Evolutionary conservation across 345 rosid genomes (phyloP), one percentile per base, ranked within the genome.

Genomic region (Cardamine resedifolia): DNA sequence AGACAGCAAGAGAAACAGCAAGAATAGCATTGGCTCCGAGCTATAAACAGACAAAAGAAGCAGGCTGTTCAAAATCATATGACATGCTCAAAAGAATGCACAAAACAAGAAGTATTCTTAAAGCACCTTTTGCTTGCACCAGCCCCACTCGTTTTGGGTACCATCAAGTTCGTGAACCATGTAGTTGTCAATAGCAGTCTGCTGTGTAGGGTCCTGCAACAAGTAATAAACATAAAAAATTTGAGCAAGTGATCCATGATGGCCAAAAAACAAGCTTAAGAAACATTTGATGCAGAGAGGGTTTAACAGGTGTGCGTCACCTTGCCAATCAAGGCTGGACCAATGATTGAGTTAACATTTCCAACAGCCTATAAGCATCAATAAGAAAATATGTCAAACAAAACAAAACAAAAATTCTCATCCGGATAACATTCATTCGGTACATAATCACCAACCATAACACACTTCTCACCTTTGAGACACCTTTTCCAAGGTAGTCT

Each of bases 101-200:
- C 7, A 47, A 47, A 64, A 65, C 20, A 70, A 24, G 7, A 38
- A 71, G 41, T 20, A 5, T 6, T 49, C 44, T 34, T 3, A 6
- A 47, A 12, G 39, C 59, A 94, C 98, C 97, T 94, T 94, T 45
- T 91, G 93, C 67, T 94, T 94, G 86, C 98, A 91, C 97, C 98
- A 94, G 41, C 98, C 97, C 97, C 97, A 94, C 73, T 94, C 98
- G 1, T 89, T 94, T 20, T 86, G 90, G 44, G 98, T 94, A 47
- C 98, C 97, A 57, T 94, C 98, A 63, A 94, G 91, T 52, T 89
- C 81, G 47, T 88, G 97, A 55, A 91, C 98, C 97, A 94, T 91
- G 82, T 77, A 83, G 66, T 88, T 86, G 51, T 94, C 98, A 75
- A 94, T 88, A 38, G 81, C 92, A 38, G 82, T 41, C 80, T 94